Evolutionary conservation across 805 yeast genomes (phyloP).

Genomic region (Nakazawaea populi): DNA sequence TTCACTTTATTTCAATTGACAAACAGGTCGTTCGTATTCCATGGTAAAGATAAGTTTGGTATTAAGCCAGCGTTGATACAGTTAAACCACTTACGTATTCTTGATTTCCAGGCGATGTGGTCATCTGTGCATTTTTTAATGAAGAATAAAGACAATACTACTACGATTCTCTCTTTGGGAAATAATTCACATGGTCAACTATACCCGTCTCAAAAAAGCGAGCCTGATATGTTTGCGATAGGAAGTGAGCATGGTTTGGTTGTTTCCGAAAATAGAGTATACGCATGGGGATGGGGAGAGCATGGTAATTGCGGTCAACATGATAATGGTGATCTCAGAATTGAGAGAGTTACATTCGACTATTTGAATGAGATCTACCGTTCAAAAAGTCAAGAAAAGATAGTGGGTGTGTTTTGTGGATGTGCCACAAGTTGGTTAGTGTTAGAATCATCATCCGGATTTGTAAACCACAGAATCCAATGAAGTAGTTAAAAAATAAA

Average conservation of each 20-base stretch:
- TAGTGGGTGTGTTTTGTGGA: constrained; percentile 45
- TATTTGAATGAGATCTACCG: constrained; percentile 29
- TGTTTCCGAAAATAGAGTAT: constrained; percentile 30
- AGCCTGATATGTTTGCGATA: constrained; percentile 27
- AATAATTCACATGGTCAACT: constrained; percentile 75
- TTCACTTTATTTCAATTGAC: constrained; percentile 35
- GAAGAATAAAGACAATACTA: constrained; percentile 3
- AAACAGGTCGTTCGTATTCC: constrained; percentile 11
- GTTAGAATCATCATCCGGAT: constrained; percentile 7
- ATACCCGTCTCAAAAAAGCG: constrained; percentile 18
- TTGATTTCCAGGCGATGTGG: constrained; percentile 61
- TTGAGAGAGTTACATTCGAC: constrained; percentile 29
- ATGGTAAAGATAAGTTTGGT: constrained; percentile 30
- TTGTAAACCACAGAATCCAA: neutral
- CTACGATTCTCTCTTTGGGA: constrained; percentile 47
- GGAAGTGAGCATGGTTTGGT: constrained; percentile 90
- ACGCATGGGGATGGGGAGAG: constrained; percentile 98
- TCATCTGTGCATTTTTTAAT: constrained; percentile 55
- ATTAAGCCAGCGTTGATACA: constrained; percentile 9
- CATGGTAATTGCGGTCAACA: constrained; percentile 86
- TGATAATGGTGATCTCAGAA: constrained; percentile 7
- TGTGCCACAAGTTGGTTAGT: constrained; percentile 67
- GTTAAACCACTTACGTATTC: constrained; percentile 5
- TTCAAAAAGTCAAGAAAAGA: constrained; percentile 3
- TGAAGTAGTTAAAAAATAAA: constrained; percentile 16